phyloP scores from a whole-genome alignment of 768 basidiomycete species.

The Pholiota molesta region DNA sequence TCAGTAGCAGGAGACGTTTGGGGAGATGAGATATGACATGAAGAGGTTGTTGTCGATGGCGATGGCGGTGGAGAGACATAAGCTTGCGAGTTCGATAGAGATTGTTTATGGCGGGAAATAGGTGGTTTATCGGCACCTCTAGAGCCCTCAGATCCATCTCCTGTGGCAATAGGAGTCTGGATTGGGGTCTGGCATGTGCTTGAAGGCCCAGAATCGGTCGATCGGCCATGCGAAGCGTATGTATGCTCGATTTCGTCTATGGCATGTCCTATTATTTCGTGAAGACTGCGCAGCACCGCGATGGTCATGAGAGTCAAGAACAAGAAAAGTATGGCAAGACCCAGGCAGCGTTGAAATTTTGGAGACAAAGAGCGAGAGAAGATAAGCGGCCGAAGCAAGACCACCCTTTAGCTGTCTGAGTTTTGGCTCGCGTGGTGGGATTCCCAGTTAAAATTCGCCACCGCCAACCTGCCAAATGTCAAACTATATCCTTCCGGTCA shows the following conservation, averaged over 20 bases:
- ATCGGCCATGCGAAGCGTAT: slow-evolving; percentile 39
- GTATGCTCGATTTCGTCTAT: slow-evolving; percentile 69
- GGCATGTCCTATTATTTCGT: slow-evolving; percentile 68
- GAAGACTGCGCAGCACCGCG: slow-evolving; percentile 62
- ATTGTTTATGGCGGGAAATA: background rate
- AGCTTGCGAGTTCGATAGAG: slow-evolving; percentile 23
- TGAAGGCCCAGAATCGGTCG: slow-evolving; percentile 15
- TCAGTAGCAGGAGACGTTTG: slow-evolving; percentile 19
- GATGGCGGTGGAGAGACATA: slow-evolving; percentile 38
- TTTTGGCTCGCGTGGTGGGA: slow-evolving; percentile 15
- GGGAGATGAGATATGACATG: slow-evolving; percentile 27
- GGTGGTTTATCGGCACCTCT: background rate
- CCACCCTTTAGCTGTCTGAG: slow-evolving; percentile 8
- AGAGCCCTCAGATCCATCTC: background rate
- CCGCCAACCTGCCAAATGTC: slow-evolving; percentile 26
- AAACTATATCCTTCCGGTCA: slow-evolving; percentile 18
- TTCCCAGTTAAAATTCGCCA: slow-evolving; percentile 22
- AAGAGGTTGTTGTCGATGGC: slow-evolving; percentile 25
- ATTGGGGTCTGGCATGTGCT: slow-evolving; percentile 4
- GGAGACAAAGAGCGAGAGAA: slow-evolving; percentile 14
- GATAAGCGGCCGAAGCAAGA: slow-evolving; percentile 8
- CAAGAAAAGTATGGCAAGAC: slow-evolving; percentile 1
- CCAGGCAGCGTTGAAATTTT: background rate
- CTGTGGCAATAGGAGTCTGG: slow-evolving; percentile 2
- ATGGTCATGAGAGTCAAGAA: slow-evolving; percentile 52